Conservation (phyloP, 1,139 yeast species). For the Groenewaldozyma auringiensis region DNA sequence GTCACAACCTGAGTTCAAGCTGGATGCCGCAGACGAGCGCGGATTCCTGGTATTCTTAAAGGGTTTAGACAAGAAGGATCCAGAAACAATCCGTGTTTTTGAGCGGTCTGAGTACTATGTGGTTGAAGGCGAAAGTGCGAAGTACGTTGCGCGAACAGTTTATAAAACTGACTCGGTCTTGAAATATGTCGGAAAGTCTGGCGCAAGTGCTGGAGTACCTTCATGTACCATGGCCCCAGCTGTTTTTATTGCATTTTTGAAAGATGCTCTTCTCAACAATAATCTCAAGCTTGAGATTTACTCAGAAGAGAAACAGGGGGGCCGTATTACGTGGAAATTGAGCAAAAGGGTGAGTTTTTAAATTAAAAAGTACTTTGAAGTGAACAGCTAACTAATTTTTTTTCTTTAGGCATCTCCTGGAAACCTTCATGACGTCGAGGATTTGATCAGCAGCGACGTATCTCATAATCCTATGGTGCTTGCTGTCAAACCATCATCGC, state of each 20-base stretch:
- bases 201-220: conserved; percentile 33
- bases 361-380: no score
- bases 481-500: conserved; percentile 49
- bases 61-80: conserved; percentile 37
- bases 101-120: conserved; percentile 76
- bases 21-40: conserved; percentile 58
- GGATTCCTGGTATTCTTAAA: conserved; percentile 55
- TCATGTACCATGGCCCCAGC: conserved; percentile 75
- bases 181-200: conserved; percentile 41
- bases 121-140: conserved; percentile 69
- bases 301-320: conserved; percentile 31
- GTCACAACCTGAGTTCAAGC: conserved; percentile 65
- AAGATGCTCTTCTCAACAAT: conserved; percentile 56
- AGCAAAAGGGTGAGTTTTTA: conserved; percentile 30
- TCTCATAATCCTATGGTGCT: conserved; percentile 64
- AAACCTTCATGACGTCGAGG: conserved; percentile 74
- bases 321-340: conserved; percentile 45
- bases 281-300: conserved; percentile 78
- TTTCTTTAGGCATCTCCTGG: conserved; percentile 90
- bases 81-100: conserved; percentile 53
- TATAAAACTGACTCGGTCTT: conserved; percentile 78
- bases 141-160: conserved; percentile 69
- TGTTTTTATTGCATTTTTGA: conserved; percentile 59
- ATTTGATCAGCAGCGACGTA: conserved; percentile 47
- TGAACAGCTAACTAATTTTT: background rate